These are phyloP conservation scores for Aureobasidium sp. DNA, from an alignment of 2,329 filamentous ascomycete genomes.

Conservation along the genomic window DNA sequence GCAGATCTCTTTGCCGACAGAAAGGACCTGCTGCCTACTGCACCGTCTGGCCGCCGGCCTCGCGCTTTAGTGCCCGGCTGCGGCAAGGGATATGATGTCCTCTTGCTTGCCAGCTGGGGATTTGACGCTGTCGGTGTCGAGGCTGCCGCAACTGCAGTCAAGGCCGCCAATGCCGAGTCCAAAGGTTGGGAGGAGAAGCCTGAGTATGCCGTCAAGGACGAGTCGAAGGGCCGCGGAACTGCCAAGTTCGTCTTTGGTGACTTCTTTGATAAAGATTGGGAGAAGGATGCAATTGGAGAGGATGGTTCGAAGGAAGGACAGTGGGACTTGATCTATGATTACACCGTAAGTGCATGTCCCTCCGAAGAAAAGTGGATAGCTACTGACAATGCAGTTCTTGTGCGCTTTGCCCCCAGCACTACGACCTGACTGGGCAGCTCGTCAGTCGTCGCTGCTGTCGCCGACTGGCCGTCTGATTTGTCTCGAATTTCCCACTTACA, in stretches of 20 bases:
- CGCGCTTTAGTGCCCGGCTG: constrained; percentile 73
- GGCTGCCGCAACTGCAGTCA: constrained; percentile 46
- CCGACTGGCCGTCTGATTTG: constrained; percentile 50
- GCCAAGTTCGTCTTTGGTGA: constrained; percentile 55
- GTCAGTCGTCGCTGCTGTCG: constrained; percentile 49
- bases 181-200: constrained; percentile 31
- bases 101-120: constrained; percentile 65
- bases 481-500: constrained; percentile 73
- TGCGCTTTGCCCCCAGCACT: constrained; percentile 51
- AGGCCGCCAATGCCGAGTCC: constrained; percentile 43
- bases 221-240: constrained; percentile 41
- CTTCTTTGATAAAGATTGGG: constrained; percentile 59
- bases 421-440: constrained; percentile 51
- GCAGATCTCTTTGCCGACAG: constrained; percentile 42
- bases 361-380: not conserved
- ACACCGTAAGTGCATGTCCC: constrained; percentile 43
- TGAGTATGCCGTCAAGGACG: constrained; percentile 36
- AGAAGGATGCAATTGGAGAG: constrained; percentile 34
- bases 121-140: constrained; percentile 75
- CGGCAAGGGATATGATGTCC: constrained; percentile 73
- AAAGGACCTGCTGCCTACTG: constrained; percentile 20
- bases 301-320: constrained; percentile 19
- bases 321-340: constrained; percentile 63
- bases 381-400: constrained; percentile 45
- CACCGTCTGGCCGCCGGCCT: constrained; percentile 31